phyloP scores from a whole-genome alignment of 2,329 filamentous ascomycete genomes.

The Colletotrichum musae region DNA sequence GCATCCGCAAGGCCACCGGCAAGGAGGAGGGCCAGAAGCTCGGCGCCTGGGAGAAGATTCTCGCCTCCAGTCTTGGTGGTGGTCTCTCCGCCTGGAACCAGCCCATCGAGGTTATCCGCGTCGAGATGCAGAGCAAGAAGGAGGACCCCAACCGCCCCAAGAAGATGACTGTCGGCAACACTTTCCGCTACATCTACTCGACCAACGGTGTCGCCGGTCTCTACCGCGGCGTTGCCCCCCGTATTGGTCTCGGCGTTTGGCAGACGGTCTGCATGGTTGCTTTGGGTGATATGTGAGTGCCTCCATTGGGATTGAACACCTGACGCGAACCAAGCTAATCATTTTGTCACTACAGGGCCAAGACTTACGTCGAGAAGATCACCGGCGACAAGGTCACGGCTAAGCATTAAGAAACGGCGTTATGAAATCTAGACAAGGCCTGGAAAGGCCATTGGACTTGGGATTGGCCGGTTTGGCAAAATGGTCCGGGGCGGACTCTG shows the following conservation, averaged over 20 bases:
- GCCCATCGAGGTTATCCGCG: conserved; percentile 99
- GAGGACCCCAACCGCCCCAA: conserved; percentile 97
- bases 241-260: conserved; percentile 97
- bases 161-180: conserved; percentile 97
- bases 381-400: conserved; percentile 75
- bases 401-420: conserved; percentile 73
- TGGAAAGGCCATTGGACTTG: conserved; percentile 33
- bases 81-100: conserved; percentile 99
- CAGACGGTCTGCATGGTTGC: conserved; percentile 99
- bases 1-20: conserved; percentile 82
- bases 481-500: conserved; percentile 17
- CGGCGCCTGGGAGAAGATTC: conserved; percentile 85
- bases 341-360: conserved; percentile 64
- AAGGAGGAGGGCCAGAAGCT: conserved; percentile 89
- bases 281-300: conserved; percentile 92
- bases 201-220: conserved; percentile 91
- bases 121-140: conserved; percentile 99
- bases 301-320: neutral
- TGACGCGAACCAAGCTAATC: conserved; percentile 44
- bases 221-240: conserved; percentile 94
- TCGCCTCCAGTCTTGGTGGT: conserved; percentile 89
- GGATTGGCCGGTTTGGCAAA: conserved; percentile 17
- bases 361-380: conserved; percentile 76
- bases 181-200: conserved; percentile 88
- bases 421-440: conserved; percentile 43